These are phyloP conservation scores for Globisporangium polare DNA, from an alignment of 352 stramenopile genomes.

Conservation along the genomic window DNA sequence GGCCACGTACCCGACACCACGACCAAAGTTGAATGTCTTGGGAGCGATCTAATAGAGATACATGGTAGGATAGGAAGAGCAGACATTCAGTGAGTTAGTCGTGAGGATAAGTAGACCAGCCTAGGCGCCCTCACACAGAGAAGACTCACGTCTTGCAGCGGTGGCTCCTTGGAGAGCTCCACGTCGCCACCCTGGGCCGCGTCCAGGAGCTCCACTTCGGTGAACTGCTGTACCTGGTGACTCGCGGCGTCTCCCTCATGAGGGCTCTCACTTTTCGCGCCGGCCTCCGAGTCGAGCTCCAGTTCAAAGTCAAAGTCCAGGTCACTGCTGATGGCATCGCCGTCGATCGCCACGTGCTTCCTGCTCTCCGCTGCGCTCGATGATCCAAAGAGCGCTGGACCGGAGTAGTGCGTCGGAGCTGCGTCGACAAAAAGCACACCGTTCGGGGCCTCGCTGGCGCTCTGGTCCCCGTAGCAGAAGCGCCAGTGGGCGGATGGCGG, in stretches of 20 bases:
- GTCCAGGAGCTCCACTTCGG: constrained; percentile 1
- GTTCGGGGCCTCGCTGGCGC: not conserved
- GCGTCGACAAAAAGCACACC: not conserved
- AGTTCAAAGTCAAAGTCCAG: constrained; percentile 16
- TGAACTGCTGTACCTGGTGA: not conserved
- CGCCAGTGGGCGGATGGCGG: not conserved
- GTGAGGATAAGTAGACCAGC: too few species aligned
- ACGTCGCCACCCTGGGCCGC: not conserved
- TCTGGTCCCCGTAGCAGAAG: not conserved
- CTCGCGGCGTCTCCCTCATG: not conserved
- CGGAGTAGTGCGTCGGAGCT: not conserved
- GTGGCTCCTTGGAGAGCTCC: not conserved
- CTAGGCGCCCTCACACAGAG: not conserved
- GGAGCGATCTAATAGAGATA: constrained; percentile 19
- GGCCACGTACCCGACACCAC: constrained; percentile 28
- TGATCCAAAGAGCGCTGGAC: not conserved
- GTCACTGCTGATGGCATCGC: constrained; percentile 8
- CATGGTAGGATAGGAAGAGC: not conserved
- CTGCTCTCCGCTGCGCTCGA: not conserved
- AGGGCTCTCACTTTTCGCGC: too few species aligned
- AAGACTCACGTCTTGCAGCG: not conserved
- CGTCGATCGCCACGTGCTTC: not conserved
- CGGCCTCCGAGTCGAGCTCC: not conserved
- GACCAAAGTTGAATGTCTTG: constrained; percentile 40
- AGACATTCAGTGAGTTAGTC: not conserved